Percentiles rank a stretch among this genome's conserved stretches.
These are phyloP conservation scores for Haematococcus lacustris DNA, from an alignment of 139 green algal species.

Conservation along the genomic window DNA sequence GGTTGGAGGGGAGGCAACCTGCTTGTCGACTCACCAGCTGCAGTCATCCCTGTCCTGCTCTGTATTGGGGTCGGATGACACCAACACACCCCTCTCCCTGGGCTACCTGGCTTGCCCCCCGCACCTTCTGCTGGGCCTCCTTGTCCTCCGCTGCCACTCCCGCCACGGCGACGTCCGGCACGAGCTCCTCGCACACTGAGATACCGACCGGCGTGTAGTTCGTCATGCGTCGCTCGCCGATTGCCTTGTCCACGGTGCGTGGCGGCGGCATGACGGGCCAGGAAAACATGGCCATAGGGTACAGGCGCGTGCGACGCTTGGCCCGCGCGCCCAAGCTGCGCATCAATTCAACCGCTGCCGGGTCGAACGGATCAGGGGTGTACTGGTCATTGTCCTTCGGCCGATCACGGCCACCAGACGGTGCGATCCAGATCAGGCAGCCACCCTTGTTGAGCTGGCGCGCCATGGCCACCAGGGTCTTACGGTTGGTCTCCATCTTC, in stretches of 20 bases:
- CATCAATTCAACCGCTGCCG: conserved; percentile 88
- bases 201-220: conserved; percentile 71
- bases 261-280: conserved; percentile 93
- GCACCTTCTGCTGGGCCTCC: conserved; percentile 24
- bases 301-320: conserved; percentile 67
- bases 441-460: conserved; percentile 63
- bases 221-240: conserved; percentile 77
- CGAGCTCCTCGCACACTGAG: conserved; percentile 55
- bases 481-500: conserved; percentile 86
- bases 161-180: conserved; percentile 15
- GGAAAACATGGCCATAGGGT: conserved; percentile 88
- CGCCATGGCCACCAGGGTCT: conserved; percentile 72
- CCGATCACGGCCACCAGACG: conserved; percentile 78
- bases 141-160: conserved; percentile 52
- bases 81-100: too few relatives aligned
- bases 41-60: too few relatives aligned
- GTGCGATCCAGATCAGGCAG: conserved; percentile 90
- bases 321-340: conserved; percentile 37
- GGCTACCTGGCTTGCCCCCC: too few relatives aligned
- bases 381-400: conserved; percentile 56
- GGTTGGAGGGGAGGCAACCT: too few relatives aligned
- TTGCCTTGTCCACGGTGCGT: conserved; percentile 66
- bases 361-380: conserved; percentile 76
- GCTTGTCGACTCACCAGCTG: too few relatives aligned
- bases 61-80: too few relatives aligned